Conservation (phyloP, 2,329 filamentous ascomycete species). For the Aspergillus japonicus region DNA sequence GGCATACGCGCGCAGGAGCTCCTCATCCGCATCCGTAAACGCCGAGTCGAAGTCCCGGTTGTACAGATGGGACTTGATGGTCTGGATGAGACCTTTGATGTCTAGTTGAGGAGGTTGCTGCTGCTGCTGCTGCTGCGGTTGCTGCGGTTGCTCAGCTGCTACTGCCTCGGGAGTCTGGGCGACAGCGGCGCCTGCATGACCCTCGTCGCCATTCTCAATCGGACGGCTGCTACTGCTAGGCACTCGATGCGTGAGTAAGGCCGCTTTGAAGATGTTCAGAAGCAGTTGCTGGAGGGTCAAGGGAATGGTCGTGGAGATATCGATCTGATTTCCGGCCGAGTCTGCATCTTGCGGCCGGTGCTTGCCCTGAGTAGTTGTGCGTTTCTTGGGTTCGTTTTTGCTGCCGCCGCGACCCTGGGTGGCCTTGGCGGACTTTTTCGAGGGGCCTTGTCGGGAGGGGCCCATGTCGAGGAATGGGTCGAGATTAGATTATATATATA, state of each 20-base stretch:
- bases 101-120: constrained; percentile 20
- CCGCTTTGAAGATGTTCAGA: constrained; percentile 68
- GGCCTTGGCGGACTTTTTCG: neutral
- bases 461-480: neutral
- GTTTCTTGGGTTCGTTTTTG: neutral
- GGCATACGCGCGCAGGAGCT: constrained; percentile 78
- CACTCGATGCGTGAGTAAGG: constrained; percentile 52
- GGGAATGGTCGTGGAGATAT: constrained; percentile 42
- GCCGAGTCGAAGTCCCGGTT: constrained; percentile 79
- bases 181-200: neutral
- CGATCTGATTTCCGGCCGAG: constrained; percentile 11
- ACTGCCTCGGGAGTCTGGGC: neutral
- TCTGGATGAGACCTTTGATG: constrained; percentile 63
- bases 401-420: neutral
- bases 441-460: neutral
- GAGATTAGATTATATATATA: too few species aligned
- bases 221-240: neutral
- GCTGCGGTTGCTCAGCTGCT: neutral
- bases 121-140: neutral
- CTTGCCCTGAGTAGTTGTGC: neutral
- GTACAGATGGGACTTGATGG: constrained; percentile 82
- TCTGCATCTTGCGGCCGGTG: neutral
- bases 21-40: constrained; percentile 63
- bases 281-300: constrained; percentile 65
- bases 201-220: neutral